phyloP scores from a whole-genome alignment of 2,329 filamentous ascomycete genomes.

The Blastomyces parvus region DNA sequence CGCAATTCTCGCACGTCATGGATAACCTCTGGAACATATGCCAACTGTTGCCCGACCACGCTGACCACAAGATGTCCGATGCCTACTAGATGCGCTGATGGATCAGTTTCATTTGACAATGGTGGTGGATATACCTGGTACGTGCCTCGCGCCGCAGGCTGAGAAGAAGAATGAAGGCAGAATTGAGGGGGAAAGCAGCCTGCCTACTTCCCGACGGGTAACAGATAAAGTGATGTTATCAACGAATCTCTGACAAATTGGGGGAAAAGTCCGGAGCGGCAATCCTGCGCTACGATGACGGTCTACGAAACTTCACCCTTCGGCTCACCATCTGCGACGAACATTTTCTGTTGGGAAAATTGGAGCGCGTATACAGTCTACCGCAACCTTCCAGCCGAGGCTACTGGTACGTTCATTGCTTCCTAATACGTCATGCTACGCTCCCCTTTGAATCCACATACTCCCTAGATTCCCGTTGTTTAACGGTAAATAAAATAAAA shows the following conservation, averaged over 20 bases:
- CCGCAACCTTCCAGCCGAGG: background rate
- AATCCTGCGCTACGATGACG: constrained; percentile 7
- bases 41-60: constrained; percentile 1
- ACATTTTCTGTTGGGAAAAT: constrained; percentile 6
- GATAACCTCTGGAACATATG: constrained; percentile 3
- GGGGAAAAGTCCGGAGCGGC: background rate
- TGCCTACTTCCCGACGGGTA: background rate
- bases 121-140: constrained; percentile 2
- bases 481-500: background rate
- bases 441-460: background rate
- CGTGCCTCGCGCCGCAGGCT: background rate
- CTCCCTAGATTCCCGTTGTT: background rate
- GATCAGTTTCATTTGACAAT: background rate
- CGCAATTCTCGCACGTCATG: background rate
- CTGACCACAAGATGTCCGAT: background rate
- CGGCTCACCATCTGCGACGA: constrained; percentile 7
- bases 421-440: background rate
- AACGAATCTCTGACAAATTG: background rate
- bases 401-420: background rate
- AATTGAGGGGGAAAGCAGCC: background rate
- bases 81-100: background rate
- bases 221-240: background rate
- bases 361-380: constrained; percentile 7
- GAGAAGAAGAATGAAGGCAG: background rate
- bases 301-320: constrained; percentile 5